Evolutionary conservation across 768 basidiomycete genomes (phyloP).

Genomic region (Leucosporidium creatinivorum): DNA sequence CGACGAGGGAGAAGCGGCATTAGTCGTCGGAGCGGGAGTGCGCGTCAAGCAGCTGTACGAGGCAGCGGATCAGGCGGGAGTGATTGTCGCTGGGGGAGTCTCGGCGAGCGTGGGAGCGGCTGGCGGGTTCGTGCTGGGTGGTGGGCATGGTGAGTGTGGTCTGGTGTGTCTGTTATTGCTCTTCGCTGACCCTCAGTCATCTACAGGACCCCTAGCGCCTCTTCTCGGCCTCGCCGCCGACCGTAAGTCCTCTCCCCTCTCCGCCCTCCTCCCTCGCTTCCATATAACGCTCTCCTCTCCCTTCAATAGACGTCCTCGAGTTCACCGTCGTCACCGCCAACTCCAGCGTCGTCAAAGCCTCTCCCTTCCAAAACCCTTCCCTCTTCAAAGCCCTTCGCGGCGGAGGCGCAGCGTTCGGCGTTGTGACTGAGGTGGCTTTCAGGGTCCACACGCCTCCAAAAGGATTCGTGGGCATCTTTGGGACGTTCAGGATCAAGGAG

Average conservation of each 20-base stretch:
- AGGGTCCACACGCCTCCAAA: background rate
- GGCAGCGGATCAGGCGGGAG: conserved; percentile 12
- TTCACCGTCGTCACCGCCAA: conserved; percentile 7
- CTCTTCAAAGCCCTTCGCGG: conserved; percentile 23
- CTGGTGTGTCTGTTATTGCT: too few relatives aligned
- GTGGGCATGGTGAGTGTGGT: conserved; percentile 6
- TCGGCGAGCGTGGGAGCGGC: conserved; percentile 8
- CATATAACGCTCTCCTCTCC: background rate
- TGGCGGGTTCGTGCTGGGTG: conserved; percentile 4
- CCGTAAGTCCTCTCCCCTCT: conserved; percentile 3
- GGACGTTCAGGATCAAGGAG: background rate
- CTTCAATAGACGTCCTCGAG: conserved; percentile 14
- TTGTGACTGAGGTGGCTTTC: conserved; percentile 8
- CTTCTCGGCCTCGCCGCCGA: conserved; percentile 8
- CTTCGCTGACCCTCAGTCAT: too few relatives aligned
- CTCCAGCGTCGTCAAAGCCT: conserved; percentile 3
- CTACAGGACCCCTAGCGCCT: background rate
- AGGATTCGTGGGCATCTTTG: conserved; percentile 20
- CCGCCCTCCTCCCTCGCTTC: background rate
- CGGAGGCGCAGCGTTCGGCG: conserved; percentile 11
- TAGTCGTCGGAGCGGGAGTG: background rate
- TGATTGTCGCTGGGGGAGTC: conserved; percentile 8
- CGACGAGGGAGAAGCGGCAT: background rate
- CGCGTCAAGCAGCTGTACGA: conserved; percentile 7
- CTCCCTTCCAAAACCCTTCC: background rate